phyloP scores from a whole-genome alignment of 2,329 filamentous ascomycete species.

The Exophiala bonariae region DNA sequence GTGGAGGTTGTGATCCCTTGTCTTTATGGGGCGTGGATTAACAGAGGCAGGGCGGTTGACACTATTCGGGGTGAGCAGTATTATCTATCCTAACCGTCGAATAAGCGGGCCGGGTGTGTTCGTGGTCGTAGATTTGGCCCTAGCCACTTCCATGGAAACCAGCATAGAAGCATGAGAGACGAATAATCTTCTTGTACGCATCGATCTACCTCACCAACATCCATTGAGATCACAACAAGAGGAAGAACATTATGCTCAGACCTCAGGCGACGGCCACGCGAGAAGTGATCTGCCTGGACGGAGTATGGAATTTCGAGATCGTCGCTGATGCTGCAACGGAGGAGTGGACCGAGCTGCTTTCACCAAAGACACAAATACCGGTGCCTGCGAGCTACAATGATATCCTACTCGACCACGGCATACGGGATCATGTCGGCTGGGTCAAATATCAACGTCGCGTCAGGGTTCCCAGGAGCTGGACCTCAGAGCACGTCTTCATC shows the following conservation, averaged over 20 bases:
- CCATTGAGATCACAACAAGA: no score
- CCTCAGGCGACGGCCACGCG: background rate
- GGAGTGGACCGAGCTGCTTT: background rate
- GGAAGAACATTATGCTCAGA: background rate
- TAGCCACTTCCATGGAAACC: no score
- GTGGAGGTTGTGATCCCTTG: no score
- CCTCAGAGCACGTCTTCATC: background rate
- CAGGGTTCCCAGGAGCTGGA: background rate
- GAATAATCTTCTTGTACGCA: no score
- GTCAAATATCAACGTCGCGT: background rate
- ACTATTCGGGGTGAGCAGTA: no score
- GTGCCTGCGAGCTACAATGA: slow-evolving; percentile 1
- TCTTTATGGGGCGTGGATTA: no score
- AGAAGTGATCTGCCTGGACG: background rate
- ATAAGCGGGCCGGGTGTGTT: no score
- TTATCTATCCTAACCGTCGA: no score
- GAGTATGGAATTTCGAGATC: background rate
- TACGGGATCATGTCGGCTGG: background rate
- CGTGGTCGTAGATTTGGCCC: no score
- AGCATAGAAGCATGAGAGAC: no score
- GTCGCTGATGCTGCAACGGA: background rate
- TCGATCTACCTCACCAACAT: no score
- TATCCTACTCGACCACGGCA: background rate
- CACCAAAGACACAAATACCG: background rate
- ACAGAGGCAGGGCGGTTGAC: no score